Evolutionary conservation across 164 flowering plant species (phyloP), one percentile per base, ranked within the genome.

Genomic region (Tetracentron sinense): DNA sequence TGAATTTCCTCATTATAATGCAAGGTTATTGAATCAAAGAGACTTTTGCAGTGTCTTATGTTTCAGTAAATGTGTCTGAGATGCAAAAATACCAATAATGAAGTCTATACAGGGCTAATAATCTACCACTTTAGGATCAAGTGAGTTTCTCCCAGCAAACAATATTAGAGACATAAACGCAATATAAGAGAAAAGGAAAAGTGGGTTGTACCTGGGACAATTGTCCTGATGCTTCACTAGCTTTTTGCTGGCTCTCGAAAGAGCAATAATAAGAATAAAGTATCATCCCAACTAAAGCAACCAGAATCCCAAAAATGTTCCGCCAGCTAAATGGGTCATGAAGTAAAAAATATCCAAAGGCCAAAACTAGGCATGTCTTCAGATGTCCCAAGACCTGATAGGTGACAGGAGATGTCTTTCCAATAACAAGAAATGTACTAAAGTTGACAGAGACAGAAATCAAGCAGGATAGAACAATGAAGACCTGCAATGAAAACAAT

Each of bases 341-440:
- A 35, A 94, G 96, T 29, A 94, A 75, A 61, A 81, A 72, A 72
- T 91, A 94, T 47, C 98, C 98, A 71, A 94, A 94, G 21, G 83
- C 91, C 80, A 93, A 74, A 63, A 93, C 96, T 26, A 93, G 79
- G 72, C 98, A 93, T 58, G 98, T 93, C 68, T 94, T 94, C 63
- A 94, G 73, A 76, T 94, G 98, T 53, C 98, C 98, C 42, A 94
- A 80, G 55, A 94, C 98, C 70, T 94, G 98, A 78, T 94, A 94
- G 21, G 98, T 94, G 53, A 94, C 98, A 7, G 98, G 92, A 51
- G 98, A 94, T 46, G 98, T 94, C 78, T 94, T 94, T 31, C 98
- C 98, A 65, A 94, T 94, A 12, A 93, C 98, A 61, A 93, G 80
- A 78, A 93, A 93, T 15, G 98, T 93, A 68, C 98, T 93, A 64